Evolutionary conservation across 345 rosid species (phyloP).

Genomic region (Salix suchowensis): DNA sequence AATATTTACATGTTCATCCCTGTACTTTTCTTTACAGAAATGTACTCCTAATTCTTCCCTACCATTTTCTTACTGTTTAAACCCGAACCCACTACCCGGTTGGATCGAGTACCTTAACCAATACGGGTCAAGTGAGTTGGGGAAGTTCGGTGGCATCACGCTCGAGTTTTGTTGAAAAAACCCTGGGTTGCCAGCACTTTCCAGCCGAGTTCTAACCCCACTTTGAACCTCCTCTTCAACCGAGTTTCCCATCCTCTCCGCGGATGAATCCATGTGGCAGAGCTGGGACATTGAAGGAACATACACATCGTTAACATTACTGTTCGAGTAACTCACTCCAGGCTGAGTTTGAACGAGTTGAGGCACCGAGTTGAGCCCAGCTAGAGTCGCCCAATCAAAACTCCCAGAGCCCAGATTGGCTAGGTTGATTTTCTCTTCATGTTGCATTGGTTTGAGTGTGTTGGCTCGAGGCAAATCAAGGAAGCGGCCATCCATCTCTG

Average conservation of each 20-base stretch:
- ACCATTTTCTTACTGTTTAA: constrained; percentile 31
- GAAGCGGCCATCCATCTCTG: constrained; percentile 51
- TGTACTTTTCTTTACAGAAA: not conserved
- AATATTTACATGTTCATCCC: constrained; percentile 34
- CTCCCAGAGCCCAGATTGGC: constrained; percentile 36
- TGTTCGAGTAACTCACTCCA: constrained; percentile 21
- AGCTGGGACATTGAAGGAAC: constrained; percentile 31
- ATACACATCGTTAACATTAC: constrained; percentile 18
- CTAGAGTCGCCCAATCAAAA: constrained; percentile 80
- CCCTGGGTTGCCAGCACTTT: constrained; percentile 19
- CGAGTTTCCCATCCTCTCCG: constrained; percentile 14
- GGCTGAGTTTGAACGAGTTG: constrained; percentile 41
- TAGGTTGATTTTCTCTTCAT: constrained; percentile 41
- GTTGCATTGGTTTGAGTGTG: constrained; percentile 41
- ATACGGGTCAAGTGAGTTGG: constrained; percentile 45
- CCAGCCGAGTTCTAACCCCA: constrained; percentile 39
- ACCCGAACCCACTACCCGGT: constrained; percentile 40
- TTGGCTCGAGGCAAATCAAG: constrained; percentile 47
- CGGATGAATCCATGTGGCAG: constrained; percentile 18
- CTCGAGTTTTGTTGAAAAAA: constrained; percentile 26
- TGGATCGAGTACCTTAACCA: constrained; percentile 55
- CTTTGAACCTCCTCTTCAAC: constrained; percentile 70
- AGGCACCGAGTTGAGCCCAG: constrained; percentile 43
- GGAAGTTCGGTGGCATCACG: constrained; percentile 33
- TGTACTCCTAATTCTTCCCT: constrained; percentile 2